Conservation (phyloP, 2,329 filamentous ascomycete species). For the Neopestalotiopsis clavispora region DNA sequence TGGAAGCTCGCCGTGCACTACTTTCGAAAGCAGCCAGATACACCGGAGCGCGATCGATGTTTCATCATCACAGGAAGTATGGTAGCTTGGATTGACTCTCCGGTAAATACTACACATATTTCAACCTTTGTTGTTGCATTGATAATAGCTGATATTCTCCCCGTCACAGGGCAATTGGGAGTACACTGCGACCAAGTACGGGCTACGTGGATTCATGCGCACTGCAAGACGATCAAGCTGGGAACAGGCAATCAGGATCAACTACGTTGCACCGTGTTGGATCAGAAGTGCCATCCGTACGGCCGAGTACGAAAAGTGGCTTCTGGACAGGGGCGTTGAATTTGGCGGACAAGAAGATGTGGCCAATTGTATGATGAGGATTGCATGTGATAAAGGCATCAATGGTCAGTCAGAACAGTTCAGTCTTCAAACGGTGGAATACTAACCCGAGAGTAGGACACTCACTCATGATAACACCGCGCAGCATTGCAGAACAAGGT, state of each 20-base stretch:
- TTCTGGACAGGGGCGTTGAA: slow-evolving; percentile 43
- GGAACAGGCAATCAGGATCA: slow-evolving; percentile 50
- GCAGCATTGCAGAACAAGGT: slow-evolving; percentile 42
- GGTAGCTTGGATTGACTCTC: slow-evolving; percentile 51
- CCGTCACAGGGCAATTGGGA: slow-evolving; percentile 37
- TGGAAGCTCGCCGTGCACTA: slow-evolving; percentile 52
- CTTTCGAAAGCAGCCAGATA: slow-evolving; percentile 46
- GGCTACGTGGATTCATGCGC: slow-evolving; percentile 47
- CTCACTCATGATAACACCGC: slow-evolving; percentile 45
- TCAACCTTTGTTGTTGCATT: too few relatives aligned
- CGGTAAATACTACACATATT: slow-evolving; percentile 27
- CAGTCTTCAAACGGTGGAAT: slow-evolving; percentile 17
- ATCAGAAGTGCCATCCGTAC: slow-evolving; percentile 44
- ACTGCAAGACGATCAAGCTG: slow-evolving; percentile 41
- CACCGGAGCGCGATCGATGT: slow-evolving; percentile 45
- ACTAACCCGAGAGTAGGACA: slow-evolving; percentile 29
- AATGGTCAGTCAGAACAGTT: slow-evolving; percentile 31
- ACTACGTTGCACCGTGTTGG: slow-evolving; percentile 51
- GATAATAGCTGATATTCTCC: not conserved
- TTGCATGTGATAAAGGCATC: slow-evolving; percentile 36
- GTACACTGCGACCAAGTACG: slow-evolving; percentile 50
- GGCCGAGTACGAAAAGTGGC: slow-evolving; percentile 45
- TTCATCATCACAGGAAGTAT: slow-evolving; percentile 55
- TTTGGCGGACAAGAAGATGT: slow-evolving; percentile 42
- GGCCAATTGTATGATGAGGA: slow-evolving; percentile 38